A percentile compares a stretch with the other conserved stretches of the same genome.
Conservation (phyloP, 169 alveolate species). For the Plasmodium vivax region DNA sequence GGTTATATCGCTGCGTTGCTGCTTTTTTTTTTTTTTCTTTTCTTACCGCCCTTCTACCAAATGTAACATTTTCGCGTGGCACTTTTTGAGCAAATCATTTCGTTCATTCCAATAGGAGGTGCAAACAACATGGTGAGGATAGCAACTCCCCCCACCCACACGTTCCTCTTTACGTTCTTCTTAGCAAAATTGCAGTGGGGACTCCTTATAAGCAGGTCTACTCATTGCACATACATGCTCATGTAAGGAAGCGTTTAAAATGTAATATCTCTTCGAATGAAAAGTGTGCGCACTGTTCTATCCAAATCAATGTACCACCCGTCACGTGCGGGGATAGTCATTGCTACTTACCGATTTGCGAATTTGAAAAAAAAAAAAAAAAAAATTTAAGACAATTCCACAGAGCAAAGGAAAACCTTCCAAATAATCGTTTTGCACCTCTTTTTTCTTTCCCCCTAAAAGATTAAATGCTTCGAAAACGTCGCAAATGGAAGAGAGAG, state of each 20-base stretch:
- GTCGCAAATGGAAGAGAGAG: neutral
- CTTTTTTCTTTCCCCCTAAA: neutral
- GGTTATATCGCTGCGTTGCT: neutral
- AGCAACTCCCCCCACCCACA: neutral
- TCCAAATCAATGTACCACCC: neutral
- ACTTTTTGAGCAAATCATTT: neutral
- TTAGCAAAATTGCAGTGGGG: neutral
- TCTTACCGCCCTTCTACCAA: neutral
- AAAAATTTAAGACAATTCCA: neutral
- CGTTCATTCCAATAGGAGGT: too few species aligned
- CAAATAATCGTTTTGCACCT: neutral
- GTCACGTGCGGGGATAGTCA: neutral
- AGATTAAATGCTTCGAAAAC: neutral
- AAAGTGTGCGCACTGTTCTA: neutral
- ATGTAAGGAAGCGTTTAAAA: neutral
- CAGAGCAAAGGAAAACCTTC: neutral
- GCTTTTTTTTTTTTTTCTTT: neutral
- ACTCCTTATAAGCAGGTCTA: neutral
- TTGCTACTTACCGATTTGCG: neutral
- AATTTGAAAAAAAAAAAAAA: neutral
- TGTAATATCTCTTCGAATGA: neutral
- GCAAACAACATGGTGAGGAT: too few species aligned
- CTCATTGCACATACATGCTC: neutral
- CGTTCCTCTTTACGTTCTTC: neutral
- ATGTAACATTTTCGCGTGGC: neutral